A percentile compares a stretch with the other conserved stretches of the same genome.
Conservation (phyloP, 441 rosid species). For the Isatis lusitanica region DNA sequence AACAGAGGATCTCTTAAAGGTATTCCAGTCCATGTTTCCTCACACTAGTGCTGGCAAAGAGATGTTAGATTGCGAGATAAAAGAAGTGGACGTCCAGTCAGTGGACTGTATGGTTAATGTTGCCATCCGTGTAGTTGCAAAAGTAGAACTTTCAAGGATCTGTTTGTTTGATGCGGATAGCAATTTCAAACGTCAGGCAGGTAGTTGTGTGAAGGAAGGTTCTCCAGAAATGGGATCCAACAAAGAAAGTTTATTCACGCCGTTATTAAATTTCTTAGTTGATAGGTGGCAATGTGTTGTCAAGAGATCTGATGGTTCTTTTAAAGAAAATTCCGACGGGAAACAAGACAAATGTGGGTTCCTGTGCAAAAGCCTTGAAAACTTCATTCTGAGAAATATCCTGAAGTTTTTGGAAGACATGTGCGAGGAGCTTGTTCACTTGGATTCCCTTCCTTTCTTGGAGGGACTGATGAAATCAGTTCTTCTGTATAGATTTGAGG, state of each 20-base stretch:
- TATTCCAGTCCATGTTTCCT: constrained; percentile 54
- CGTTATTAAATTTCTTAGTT: constrained; percentile 56
- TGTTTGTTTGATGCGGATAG: constrained; percentile 56
- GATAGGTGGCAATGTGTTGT: constrained; percentile 66
- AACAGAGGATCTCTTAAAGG: constrained; percentile 50
- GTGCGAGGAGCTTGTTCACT: constrained; percentile 53
- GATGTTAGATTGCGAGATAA: constrained; percentile 58
- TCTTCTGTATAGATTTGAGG: constrained; percentile 83
- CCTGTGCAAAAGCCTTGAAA: constrained; percentile 68
- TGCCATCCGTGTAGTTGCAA: constrained; percentile 60
- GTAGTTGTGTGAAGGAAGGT: constrained; percentile 33
- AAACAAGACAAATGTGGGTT: constrained; percentile 37
- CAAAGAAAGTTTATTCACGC: constrained; percentile 45
- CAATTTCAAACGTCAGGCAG: constrained; percentile 38
- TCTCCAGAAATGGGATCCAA: constrained; percentile 38
- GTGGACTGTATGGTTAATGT: constrained; percentile 51
- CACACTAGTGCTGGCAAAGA: constrained; percentile 43
- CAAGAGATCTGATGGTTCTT: constrained; percentile 46
- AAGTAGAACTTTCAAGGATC: constrained; percentile 57
- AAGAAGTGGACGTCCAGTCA: constrained; percentile 50
- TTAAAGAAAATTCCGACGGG: constrained; percentile 30
- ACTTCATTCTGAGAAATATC: constrained; percentile 65
- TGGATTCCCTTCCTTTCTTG: constrained; percentile 68
- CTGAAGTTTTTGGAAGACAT: constrained; percentile 49
- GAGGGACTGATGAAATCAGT: constrained; percentile 65